Evolutionary conservation across 2,329 filamentous ascomycete genomes (phyloP).

Genomic region (Calonectria honghensis): DNA sequence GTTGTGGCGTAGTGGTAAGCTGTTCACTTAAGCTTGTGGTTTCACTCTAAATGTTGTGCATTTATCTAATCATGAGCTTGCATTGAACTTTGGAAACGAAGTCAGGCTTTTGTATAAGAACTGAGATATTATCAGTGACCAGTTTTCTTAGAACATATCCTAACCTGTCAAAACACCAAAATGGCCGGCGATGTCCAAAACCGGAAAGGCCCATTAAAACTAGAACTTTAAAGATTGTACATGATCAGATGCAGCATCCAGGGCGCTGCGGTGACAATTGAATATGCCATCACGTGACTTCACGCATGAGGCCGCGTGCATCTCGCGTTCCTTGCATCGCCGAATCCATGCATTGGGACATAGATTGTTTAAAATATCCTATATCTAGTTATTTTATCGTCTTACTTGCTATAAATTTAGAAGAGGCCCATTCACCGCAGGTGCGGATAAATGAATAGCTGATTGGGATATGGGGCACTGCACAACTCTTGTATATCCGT

Average conservation of each 20-base stretch:
- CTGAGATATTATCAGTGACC: background rate
- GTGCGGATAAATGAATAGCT: background rate
- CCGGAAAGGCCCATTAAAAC: background rate
- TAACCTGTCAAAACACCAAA: background rate
- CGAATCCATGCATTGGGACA: background rate
- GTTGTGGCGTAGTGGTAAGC: too few species aligned
- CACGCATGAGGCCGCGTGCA: conserved; percentile 23
- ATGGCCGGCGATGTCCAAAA: too few species aligned
- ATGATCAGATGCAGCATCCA: background rate
- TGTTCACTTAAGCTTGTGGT: too few species aligned
- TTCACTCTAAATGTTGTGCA: background rate
- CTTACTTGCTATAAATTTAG: too few species aligned
- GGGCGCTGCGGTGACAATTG: background rate
- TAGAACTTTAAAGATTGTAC: background rate
- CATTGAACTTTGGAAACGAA: background rate
- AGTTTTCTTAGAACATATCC: background rate
- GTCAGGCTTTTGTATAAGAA: background rate
- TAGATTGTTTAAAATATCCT: background rate
- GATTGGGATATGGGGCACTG: background rate
- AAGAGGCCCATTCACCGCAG: background rate
- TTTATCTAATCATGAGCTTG: background rate
- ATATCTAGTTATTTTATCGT: background rate
- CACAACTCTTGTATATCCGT: background rate
- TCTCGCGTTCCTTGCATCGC: conserved; percentile 1
- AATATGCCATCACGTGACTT: background rate